Evolutionary conservation across 139 green algal species (phyloP).

Genomic region (Chlamydomonas schloesseri): DNA sequence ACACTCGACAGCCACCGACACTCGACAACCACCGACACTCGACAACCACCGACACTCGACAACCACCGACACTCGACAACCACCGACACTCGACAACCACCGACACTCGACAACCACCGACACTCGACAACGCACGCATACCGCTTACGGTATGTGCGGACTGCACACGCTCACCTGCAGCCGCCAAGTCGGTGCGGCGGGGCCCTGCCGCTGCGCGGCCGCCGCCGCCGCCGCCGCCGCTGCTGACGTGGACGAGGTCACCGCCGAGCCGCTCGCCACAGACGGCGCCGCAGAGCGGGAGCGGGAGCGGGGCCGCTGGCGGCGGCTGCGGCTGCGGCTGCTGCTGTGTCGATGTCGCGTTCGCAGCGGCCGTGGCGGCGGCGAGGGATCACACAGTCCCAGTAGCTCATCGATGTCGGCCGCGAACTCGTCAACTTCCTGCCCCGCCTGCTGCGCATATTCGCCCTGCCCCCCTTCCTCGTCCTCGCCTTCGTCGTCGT

Average conservation of each 20-base stretch:
- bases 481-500: not conserved
- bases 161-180: too few relatives aligned
- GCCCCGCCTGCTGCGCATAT: not conserved
- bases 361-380: not conserved
- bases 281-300: not conserved
- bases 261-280: too few relatives aligned
- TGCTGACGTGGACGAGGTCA: not conserved
- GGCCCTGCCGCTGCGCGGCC: not conserved
- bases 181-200: not conserved
- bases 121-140: too few relatives aligned
- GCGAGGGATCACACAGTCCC: not conserved
- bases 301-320: not conserved
- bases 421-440: not conserved
- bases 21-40: too few relatives aligned
- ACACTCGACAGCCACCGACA: too few relatives aligned
- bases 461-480: not conserved
- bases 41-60: too few relatives aligned
- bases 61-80: too few relatives aligned
- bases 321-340: not conserved
- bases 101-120: too few relatives aligned
- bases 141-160: too few relatives aligned
- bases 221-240: not conserved
- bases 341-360: too few relatives aligned
- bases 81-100: too few relatives aligned
- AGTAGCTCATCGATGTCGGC: conserved; percentile 33